Evolutionary conservation across 2,329 filamentous ascomycete species (phyloP), one percentile per base, ranked within the genome.

Genomic region (Tolypocladium ovalisporum): DNA sequence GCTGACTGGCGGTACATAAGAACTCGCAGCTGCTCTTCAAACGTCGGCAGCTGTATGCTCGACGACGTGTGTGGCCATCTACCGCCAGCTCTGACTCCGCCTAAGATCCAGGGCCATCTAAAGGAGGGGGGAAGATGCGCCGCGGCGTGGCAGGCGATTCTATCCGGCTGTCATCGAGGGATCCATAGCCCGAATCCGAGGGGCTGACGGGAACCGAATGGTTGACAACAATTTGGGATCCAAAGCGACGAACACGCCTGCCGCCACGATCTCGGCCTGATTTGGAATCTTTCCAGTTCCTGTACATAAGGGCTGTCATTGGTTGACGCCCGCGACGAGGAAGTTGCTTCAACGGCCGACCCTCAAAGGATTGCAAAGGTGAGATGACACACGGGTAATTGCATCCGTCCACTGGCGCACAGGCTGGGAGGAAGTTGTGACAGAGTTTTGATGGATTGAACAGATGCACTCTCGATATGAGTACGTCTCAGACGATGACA

Each of bases 151-250:
- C n/a, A 13, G 24, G 44, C 13, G 34, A 24, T 57, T 32, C 15
- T 35, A 19, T 7, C 19, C 27, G 39, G 22, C 19, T 4, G 22
- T 59, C 61, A 24, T 69, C 67, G 36, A 60, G 44, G 29, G 69
- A 68, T 37, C 60, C 59, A 54, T 71, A 71, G 19, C 65, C 67
- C 22, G 69, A 69, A 42, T 69, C 69, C 19, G 59, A 54, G 4
- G 64, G 63, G 52, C 63, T 69, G 32, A 54, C 17, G 13, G 55
- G 39, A 17, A 58, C 52, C 10, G 19, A 15, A 8, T 40, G 36
- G 6, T 37, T 42, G 36, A 32, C 29, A 15, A n/a, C 36, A 10
- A 54, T 27, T 15, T 42, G 52, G 22, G 52, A n/a, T 12, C 52
- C 52, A 32, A 54, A 54, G 35, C 52, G 52, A 29, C 52, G 52